phyloP scores from a whole-genome alignment of 2,329 filamentous ascomycete species.

The Hypoxylon sp. region DNA sequence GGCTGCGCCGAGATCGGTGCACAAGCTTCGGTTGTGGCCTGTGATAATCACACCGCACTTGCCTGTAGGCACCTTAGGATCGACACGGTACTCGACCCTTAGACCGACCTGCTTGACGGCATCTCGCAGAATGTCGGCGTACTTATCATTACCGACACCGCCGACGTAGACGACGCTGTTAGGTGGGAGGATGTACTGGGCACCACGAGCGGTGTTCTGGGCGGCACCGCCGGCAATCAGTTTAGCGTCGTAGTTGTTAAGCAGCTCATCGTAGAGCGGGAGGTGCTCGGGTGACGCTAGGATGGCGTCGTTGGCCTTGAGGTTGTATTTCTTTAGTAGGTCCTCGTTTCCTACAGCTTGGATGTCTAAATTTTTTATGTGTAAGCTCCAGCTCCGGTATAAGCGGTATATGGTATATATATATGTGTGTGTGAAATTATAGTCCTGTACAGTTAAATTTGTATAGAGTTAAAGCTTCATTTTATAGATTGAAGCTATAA shows the following conservation, averaged over 20 bases:
- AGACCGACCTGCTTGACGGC: conserved; percentile 91
- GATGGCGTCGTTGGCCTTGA: conserved; percentile 98
- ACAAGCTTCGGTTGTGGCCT: conserved; percentile 93
- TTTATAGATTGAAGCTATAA: conserved; percentile 14
- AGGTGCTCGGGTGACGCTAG: conserved; percentile 94
- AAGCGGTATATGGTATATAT: not conserved
- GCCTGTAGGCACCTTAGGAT: conserved; percentile 86
- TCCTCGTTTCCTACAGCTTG: conserved; percentile 87
- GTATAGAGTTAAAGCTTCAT: not conserved
- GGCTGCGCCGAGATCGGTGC: conserved; percentile 94
- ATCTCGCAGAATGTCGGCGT: conserved; percentile 87
- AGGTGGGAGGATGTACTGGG: conserved; percentile 92
- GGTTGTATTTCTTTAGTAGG: conserved; percentile 90
- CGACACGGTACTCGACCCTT: conserved; percentile 94
- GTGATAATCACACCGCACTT: conserved; percentile 98
- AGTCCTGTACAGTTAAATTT: not conserved
- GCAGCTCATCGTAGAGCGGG: conserved; percentile 91
- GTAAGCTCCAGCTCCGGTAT: conserved; percentile 19
- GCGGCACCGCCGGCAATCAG: conserved; percentile 96
- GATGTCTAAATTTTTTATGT: conserved; percentile 76
- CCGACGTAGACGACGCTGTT: conserved; percentile 95
- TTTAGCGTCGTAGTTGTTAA: conserved; percentile 93
- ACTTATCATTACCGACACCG: conserved; percentile 95
- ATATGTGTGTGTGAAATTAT: not conserved
- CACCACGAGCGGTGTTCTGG: conserved; percentile 96